Evolutionary conservation across 768 basidiomycete species (phyloP), one percentile per base, ranked within the genome.

Genomic region (Boletus rubescentipes): DNA sequence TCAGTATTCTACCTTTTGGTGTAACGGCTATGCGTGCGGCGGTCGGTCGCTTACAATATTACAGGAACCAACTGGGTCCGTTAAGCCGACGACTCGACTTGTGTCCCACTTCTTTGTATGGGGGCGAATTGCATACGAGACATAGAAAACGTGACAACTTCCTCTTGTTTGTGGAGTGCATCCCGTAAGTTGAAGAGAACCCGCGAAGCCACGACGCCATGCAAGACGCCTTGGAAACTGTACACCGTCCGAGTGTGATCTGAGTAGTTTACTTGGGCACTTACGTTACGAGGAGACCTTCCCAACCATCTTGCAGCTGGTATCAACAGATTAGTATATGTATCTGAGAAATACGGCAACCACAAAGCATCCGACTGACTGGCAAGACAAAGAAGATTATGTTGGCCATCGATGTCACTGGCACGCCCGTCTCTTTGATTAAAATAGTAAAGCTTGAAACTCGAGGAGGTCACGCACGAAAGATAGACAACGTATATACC

Each of bases 181-280:
- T 49, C 31, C 31, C 44, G 48, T 31, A 57, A 36, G 26, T 50
- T 23, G 40, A 61, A 61, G 29, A 61, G 38, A 16, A 61, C 29
- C 10, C 50, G 47, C 5, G 58, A 49, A 20, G 49, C 60, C 8
- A 61, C n/a, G 8, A 56, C 44, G 5, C 54, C 45, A 5, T 61
- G 54, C 12, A 49, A 30, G 5, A 57, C 40, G 14, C 39, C 48
- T 37, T 58, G 60, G 21, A 61, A 61, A 11, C 54, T 60, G 8
- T 36, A 9, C 5, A 12, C 14, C 30, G 8, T 36, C 20, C 38
- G 14, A 36, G 20, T 9, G 12, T 18, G 31, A 23, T 23, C 16
- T 2, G 16, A 8, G n/a, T 3, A 18, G 14, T 15, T 8, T 29
- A 29, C 6, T 40, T 11, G 29, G 11, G 12, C 21, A 16, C 48